A percentile compares a stretch with the other conserved stretches of the same genome.
phyloP scores from a whole-genome alignment of 2,329 filamentous ascomycete genomes.

The Apiospora rasikravindrae region DNA sequence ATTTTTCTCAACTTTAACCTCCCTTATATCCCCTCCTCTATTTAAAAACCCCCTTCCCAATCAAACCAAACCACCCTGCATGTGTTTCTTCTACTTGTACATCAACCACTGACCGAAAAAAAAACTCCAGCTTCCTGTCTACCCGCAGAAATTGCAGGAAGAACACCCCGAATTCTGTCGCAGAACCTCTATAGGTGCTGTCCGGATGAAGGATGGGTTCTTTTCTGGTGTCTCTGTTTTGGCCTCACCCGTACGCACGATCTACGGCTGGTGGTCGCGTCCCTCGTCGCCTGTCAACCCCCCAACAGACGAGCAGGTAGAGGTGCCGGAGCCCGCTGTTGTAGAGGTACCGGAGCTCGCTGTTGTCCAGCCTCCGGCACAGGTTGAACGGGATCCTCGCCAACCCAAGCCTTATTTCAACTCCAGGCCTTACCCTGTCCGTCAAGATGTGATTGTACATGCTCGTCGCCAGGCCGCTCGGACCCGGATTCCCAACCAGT shows the following conservation, averaged over 20 bases:
- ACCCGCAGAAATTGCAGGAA: neutral
- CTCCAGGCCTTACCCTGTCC: neutral
- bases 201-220: neutral
- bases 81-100: neutral
- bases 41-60: neutral
- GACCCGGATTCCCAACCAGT: too few species aligned
- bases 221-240: neutral
- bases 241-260: neutral
- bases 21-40: neutral
- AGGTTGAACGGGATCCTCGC: neutral
- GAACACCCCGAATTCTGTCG: neutral
- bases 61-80: neutral
- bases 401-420: neutral
- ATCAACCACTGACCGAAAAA: neutral
- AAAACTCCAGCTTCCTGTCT: neutral
- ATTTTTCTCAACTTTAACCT: neutral
- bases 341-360: neutral
- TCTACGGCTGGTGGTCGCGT: neutral
- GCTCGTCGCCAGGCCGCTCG: too few species aligned
- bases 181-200: neutral
- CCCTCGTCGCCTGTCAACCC: conserved; percentile 3
- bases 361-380: neutral
- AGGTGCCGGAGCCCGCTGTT: neutral
- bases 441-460: neutral
- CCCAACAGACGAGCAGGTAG: neutral